Evolutionary conservation across 2,329 filamentous ascomycete species (phyloP), one percentile per base, ranked within the genome.

Genomic region (Talaromyces funiculosus): DNA sequence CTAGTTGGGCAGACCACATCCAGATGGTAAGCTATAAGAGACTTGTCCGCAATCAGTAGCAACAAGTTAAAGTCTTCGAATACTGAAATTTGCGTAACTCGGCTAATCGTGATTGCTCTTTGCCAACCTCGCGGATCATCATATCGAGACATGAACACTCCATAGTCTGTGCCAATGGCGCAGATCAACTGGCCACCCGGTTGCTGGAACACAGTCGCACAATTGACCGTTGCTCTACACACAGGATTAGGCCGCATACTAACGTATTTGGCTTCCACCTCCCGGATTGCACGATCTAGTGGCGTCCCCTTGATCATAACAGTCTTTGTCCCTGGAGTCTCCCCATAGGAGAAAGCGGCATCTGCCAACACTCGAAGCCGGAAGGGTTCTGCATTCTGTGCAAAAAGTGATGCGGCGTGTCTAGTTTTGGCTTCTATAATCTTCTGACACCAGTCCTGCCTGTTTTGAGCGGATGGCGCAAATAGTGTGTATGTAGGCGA

Each of bases 351-450:
- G 73, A 99, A 99, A 0, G 92, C 90, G 45, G 90, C 88, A 71
- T 99, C 94, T 0, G 94, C 92, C 72, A 99, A 87, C 8, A 99
- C 92, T 22, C 91, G 87, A 7, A 99, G 79, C 55, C 90, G 84
- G 82, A 99, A 99, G 0, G 94, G 94, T 73, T 99, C 94, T 0
- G 94, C 93, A 71, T 97, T 96, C 70, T 99, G 94, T 3, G 90
- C 86, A 73, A 90, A 90, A 4, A 97, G 80, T 3, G 92, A 90
- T 56, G 91, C 88, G 22, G 94, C 94, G 72, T 99, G 92, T 62
- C 89, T 87, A 6, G 92, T 96, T 80, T 99, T 99, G 33, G 94
- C 94, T 73, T 96, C 89, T 49, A 95, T 88, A 67, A 99, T 96
- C 75, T 92, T 96, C 65, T 86, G 86, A 69, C 91, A 96, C 95